Evolutionary conservation across 2,329 filamentous ascomycete genomes (phyloP), one percentile per base, ranked within the genome.

Genomic region (Rugonectria rugulosa): DNA sequence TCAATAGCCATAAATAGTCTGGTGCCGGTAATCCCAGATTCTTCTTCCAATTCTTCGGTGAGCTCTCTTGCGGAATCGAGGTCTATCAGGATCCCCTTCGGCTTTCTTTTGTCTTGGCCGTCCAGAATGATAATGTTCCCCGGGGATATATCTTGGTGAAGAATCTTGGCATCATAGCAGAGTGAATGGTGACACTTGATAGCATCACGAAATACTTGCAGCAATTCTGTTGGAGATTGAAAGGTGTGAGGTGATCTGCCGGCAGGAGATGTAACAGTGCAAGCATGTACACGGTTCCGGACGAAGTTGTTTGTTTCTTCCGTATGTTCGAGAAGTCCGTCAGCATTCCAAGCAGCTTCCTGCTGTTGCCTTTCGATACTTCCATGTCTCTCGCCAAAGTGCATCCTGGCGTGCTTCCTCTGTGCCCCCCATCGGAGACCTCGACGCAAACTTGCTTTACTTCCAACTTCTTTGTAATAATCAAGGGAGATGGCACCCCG

Each of bases 401-500:
- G 42, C 40, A 27, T 21, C 14, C 12, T 45, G 47, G 21, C 7
- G 31, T 62, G 60, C 43, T 40, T 57, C 52, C 50, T 53, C 6
- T 57, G 47, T 49, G 36, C 20, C 11, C 47, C 55, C 62, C 57
- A 64, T 3, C 55, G 55, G 21, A 64, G 43, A 37, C 53, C 29
- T 47, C 19, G 15, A 32, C 60, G 62, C n/a, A 62, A 37, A 46
- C 56, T 31, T 41, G 53, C 60, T 21, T 60, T 63, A 34, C 57
- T 63, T 15, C 63, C 55, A 17, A 59, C 4, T 46, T 64, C 60
- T 44, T 59, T 40, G 47, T 60, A 70, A 52, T 66, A 61, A 52
- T 66, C 53, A 53, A 74, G 64, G 8, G 66, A 70, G 20, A 70
- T 23, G 23, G 63, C 62, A 43, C 68, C 70, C 61, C 64, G 69